A percentile compares a stretch with the other conserved stretches of the same genome.
phyloP scores from a whole-genome alignment of 495 filamentous ascomycete genomes.

The Peziza echinospora region DNA sequence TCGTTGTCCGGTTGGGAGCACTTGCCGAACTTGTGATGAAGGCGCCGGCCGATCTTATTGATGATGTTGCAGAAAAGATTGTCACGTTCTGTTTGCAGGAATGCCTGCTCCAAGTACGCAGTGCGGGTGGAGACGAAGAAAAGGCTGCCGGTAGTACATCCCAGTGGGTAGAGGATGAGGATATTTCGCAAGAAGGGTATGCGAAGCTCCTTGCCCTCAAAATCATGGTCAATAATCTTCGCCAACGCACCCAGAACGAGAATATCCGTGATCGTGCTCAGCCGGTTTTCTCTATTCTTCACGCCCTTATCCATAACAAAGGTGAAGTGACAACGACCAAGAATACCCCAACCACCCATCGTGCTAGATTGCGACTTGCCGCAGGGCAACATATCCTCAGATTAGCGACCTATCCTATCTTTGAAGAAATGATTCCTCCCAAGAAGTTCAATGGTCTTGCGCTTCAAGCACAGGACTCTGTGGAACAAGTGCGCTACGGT shows the following conservation, averaged over 20 bases:
- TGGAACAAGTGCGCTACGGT: conserved; percentile 46
- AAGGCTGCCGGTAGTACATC: too few species aligned
- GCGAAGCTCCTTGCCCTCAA: conserved; percentile 80
- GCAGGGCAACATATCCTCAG: conserved; percentile 71
- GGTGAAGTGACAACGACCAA: conserved; percentile 60
- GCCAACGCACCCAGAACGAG: conserved; percentile 37
- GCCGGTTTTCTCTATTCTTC: conserved; percentile 57
- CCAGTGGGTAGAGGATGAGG: conserved; percentile 51
- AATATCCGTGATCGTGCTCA: conserved; percentile 41
- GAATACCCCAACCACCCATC: conserved; percentile 52
- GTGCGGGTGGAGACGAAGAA: conserved; percentile 29
- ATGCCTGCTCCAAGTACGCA: conserved; percentile 48
- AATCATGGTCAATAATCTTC: conserved; percentile 67
- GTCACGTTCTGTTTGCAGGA: conserved; percentile 56
- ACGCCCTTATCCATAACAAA: conserved; percentile 44
- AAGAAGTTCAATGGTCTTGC: conserved; percentile 60
- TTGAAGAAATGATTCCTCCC: conserved; percentile 53
- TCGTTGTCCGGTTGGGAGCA: conserved; percentile 64
- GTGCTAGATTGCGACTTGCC: conserved; percentile 51
- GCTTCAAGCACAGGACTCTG: conserved; percentile 53
- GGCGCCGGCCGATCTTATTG: conserved; percentile 41
- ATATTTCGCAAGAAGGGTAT: conserved; percentile 55
- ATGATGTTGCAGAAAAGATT: conserved; percentile 44
- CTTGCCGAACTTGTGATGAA: conserved; percentile 67
- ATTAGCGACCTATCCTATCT: conserved; percentile 35